These are phyloP conservation scores for Linnemannia hyalina DNA, from an alignment of 192 early-diverging fungal species.

Conservation along the genomic window DNA sequence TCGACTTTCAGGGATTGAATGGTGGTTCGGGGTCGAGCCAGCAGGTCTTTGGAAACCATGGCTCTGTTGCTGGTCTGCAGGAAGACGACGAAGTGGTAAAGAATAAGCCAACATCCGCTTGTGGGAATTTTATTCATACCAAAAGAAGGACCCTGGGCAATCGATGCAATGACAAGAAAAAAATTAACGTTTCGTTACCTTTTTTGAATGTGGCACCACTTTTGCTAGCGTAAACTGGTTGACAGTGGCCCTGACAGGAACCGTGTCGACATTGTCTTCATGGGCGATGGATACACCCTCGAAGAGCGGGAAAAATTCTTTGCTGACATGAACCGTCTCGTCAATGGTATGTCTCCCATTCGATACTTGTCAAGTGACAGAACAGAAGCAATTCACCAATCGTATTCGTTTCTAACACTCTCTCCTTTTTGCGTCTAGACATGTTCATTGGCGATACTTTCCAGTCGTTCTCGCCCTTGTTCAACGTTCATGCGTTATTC, in stretches of 20 bases:
- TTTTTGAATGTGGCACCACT: not conserved
- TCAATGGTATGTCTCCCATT: conserved; percentile 31
- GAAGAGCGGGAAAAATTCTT: conserved; percentile 64
- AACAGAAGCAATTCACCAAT: not conserved
- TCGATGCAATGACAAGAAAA: not conserved
- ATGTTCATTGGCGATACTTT: conserved; percentile 71
- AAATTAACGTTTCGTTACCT: not conserved
- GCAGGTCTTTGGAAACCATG: not conserved
- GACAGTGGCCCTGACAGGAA: conserved; percentile 65
- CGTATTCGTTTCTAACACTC: not conserved
- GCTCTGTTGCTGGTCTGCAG: not conserved
- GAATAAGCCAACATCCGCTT: not conserved
- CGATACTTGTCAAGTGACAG: not conserved
- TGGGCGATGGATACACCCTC: conserved; percentile 74
- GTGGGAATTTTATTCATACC: not conserved
- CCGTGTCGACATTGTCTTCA: conserved; percentile 72
- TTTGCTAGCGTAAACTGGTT: conserved; percentile 58
- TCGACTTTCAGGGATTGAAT: not conserved
- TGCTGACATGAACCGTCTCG: conserved; percentile 66
- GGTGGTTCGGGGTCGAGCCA: not conserved
- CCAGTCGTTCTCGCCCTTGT: conserved; percentile 65
- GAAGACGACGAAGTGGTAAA: conserved; percentile 47
- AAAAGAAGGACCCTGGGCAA: not conserved
- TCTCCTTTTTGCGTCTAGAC: conserved; percentile 33
- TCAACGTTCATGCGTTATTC: conserved; percentile 71